A percentile compares a stretch with the other conserved stretches of the same genome.
These are phyloP conservation scores for Erodium chrysanthum DNA, from an alignment of 441 rosid species.

Conservation along the genomic window DNA sequence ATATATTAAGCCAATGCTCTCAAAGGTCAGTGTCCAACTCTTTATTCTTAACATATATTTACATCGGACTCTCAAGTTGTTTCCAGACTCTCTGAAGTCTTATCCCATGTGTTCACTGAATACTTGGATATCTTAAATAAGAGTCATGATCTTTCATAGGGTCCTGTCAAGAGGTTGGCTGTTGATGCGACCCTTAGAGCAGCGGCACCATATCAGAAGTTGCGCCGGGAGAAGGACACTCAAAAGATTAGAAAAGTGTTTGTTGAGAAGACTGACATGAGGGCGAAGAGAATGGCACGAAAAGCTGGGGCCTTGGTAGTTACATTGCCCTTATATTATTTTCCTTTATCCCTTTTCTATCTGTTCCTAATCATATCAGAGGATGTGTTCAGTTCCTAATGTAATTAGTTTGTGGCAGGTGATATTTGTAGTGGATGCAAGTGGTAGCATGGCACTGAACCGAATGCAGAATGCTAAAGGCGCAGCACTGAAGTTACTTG, in stretches of 20 bases:
- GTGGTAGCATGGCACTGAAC: slow-evolving; percentile 99
- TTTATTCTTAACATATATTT: slow-evolving; percentile 13
- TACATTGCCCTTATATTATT: slow-evolving; percentile 14
- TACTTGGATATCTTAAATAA: slow-evolving; percentile 14
- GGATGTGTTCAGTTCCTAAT: slow-evolving; percentile 13
- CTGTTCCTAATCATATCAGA: not conserved
- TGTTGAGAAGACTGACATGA: slow-evolving; percentile 94
- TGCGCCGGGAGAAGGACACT: slow-evolving; percentile 71
- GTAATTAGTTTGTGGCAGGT: slow-evolving; percentile 41
- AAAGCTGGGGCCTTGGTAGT: slow-evolving; percentile 98
- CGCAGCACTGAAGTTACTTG: slow-evolving; percentile 87
- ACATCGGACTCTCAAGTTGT: not conserved
- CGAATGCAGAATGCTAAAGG: slow-evolving; percentile 99
- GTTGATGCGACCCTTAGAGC: slow-evolving; percentile 99
- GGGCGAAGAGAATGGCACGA: slow-evolving; percentile 98
- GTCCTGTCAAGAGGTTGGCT: slow-evolving; percentile 89
- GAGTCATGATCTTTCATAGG: slow-evolving; percentile 35
- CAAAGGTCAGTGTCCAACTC: slow-evolving; percentile 48
- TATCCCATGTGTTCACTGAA: not conserved
- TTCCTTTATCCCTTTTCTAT: slow-evolving; percentile 4
- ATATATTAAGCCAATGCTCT: slow-evolving; percentile 94
- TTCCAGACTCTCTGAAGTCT: too few species aligned
- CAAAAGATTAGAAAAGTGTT: slow-evolving; percentile 69
- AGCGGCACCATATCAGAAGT: slow-evolving; percentile 94
- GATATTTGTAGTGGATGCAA: slow-evolving; percentile 93